Conservation (phyloP, 2,329 filamentous ascomycete genomes). For the Cladorrhinum sp. region DNA sequence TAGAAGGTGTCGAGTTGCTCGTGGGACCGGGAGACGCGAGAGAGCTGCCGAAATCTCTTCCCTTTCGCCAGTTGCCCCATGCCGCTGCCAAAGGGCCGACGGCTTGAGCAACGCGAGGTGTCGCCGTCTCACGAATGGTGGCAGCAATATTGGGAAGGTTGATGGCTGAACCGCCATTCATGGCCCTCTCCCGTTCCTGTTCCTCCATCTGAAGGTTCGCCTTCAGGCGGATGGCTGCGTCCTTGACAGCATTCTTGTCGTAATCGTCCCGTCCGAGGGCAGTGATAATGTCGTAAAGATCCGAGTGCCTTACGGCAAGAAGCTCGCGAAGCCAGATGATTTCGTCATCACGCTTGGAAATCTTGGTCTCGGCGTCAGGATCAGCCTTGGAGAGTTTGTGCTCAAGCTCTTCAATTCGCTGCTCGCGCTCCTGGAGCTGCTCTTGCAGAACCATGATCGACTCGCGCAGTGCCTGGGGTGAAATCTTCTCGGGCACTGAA, state of each 20-base stretch:
- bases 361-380: slow-evolving; percentile 73
- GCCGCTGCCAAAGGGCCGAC: slow-evolving; percentile 79
- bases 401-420: slow-evolving; percentile 83
- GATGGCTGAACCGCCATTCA: slow-evolving; percentile 65
- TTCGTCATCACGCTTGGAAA: slow-evolving; percentile 89
- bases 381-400: slow-evolving; percentile 66
- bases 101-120: slow-evolving; percentile 79
- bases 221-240: slow-evolving; percentile 87
- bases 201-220: slow-evolving; percentile 98
- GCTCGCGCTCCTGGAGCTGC: slow-evolving; percentile 90
- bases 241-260: slow-evolving; percentile 75
- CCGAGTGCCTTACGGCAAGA: slow-evolving; percentile 82
- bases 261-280: slow-evolving; percentile 72
- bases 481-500: slow-evolving; percentile 77
- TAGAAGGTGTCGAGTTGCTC: slow-evolving; percentile 57
- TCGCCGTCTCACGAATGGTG: slow-evolving; percentile 70
- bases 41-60: slow-evolving; percentile 52
- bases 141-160: slow-evolving; percentile 74
- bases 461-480: slow-evolving; percentile 89
- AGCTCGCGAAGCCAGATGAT: slow-evolving; percentile 94
- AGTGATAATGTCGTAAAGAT: slow-evolving; percentile 86
- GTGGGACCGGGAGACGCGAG: slow-evolving; percentile 42
- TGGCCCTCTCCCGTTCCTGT: slow-evolving; percentile 84
- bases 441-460: slow-evolving; percentile 96
- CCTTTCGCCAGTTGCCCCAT: slow-evolving; percentile 92